Conservation (phyloP, 257 asterid genomes). For the Nicotiana tomentosiformis region DNA sequence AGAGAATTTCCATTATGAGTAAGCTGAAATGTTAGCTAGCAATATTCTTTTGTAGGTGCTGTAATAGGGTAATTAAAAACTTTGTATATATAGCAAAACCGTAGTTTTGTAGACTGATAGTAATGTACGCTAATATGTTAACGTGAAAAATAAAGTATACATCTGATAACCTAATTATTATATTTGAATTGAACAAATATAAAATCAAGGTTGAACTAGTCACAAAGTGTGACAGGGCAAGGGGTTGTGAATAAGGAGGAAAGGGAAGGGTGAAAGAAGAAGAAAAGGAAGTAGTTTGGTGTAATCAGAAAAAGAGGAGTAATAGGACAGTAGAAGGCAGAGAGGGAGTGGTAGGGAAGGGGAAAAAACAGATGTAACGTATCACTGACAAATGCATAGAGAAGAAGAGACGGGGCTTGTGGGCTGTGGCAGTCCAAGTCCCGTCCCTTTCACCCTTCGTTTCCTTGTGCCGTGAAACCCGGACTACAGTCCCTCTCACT, state of each 20-base stretch:
- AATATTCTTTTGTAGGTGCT: too few species aligned
- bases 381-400: slow-evolving; percentile 57
- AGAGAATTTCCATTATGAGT: too few species aligned
- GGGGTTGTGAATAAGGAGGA: neutral
- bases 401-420: slow-evolving; percentile 7
- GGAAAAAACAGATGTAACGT: slow-evolving; percentile 67
- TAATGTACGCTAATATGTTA: too few species aligned
- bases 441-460: slow-evolving; percentile 62
- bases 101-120: too few species aligned
- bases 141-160: too few species aligned
- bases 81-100: too few species aligned
- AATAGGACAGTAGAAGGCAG: neutral
- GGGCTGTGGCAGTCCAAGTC: slow-evolving; percentile 37
- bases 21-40: too few species aligned
- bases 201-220: too few species aligned
- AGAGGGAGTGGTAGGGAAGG: neutral
- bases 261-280: neutral
- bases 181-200: too few species aligned
- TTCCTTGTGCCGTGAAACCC: slow-evolving; percentile 85
- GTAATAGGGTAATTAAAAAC: too few species aligned
- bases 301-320: neutral
- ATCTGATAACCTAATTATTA: too few species aligned
- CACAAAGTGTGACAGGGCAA: neutral
- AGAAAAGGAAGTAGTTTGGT: neutral
- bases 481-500: slow-evolving; percentile 68